These are phyloP conservation scores for Bruguiera gymnorhiza DNA, from an alignment of 345 rosid species.

Conservation along the genomic window DNA sequence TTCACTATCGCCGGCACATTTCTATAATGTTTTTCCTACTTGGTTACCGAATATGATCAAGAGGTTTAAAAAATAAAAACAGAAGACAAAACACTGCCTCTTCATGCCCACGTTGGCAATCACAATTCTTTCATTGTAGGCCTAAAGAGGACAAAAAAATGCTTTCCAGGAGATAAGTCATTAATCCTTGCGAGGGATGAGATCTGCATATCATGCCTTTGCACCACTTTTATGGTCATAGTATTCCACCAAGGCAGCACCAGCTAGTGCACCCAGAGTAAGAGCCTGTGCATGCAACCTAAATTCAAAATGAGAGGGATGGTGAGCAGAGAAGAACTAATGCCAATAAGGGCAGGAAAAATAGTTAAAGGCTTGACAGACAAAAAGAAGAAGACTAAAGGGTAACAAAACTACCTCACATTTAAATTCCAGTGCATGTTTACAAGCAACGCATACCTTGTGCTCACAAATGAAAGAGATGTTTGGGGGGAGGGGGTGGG, in stretches of 20 bases:
- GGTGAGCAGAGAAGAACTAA: not conserved
- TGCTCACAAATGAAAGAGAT: too few species aligned
- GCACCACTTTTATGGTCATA: slow-evolving; percentile 60
- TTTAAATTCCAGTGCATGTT: too few species aligned
- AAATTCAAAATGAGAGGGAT: slow-evolving; percentile 1
- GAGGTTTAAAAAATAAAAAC: not conserved
- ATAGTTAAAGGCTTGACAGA: not conserved
- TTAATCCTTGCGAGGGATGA: slow-evolving; percentile 31
- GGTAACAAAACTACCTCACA: too few species aligned
- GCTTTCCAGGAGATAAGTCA: not conserved
- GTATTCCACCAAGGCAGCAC: slow-evolving; percentile 86
- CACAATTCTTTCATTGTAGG: not conserved
- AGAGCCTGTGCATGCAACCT: slow-evolving; percentile 96
- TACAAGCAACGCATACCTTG: too few species aligned
- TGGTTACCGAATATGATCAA: not conserved
- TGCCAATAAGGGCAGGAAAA: not conserved
- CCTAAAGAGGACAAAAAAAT: not conserved
- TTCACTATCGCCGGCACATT: too few species aligned
- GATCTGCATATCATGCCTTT: slow-evolving; percentile 47
- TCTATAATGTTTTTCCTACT: too few species aligned
- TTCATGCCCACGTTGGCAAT: not conserved
- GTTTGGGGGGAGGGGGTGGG: too few species aligned
- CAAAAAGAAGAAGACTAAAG: not conserved
- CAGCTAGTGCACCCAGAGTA: slow-evolving; percentile 83
- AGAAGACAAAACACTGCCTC: not conserved